A percentile compares a stretch with the other conserved stretches of the same genome.
Conservation (phyloP, 192 early-diverging fungal species). For the Lunasporangiospora selenospora region DNA sequence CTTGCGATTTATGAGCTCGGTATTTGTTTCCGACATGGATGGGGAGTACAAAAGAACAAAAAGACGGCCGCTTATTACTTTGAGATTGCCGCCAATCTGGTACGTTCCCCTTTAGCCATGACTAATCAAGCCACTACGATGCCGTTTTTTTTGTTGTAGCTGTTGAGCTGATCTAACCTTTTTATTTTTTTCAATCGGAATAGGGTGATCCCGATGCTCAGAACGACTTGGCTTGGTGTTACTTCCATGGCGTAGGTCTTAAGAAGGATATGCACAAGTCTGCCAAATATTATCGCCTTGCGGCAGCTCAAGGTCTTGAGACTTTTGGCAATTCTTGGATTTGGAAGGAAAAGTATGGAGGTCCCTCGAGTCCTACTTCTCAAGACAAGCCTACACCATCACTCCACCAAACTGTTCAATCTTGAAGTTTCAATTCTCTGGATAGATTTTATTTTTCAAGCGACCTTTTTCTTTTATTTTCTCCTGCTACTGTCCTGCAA, state of each 20-base stretch:
- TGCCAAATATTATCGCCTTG: constrained; percentile 79
- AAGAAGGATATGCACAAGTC: constrained; percentile 76
- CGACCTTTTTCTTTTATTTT: too few species aligned
- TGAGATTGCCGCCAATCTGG: constrained; percentile 78
- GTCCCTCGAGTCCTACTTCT: constrained; percentile 28
- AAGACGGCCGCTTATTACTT: constrained; percentile 80
- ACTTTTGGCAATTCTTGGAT: constrained; percentile 86
- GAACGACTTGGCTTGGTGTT: constrained; percentile 76
- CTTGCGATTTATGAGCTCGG: constrained; percentile 84
- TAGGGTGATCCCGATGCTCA: constrained; percentile 83
- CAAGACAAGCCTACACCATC: too few species aligned
- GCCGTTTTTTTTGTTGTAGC: too few species aligned
- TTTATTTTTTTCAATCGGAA: background rate
- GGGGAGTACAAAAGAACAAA: constrained; percentile 78
- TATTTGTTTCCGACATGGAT: constrained; percentile 80
- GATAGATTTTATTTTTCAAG: too few species aligned
- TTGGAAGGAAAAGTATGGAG: constrained; percentile 79
- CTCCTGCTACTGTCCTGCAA: too few species aligned
- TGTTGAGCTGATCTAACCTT: too few species aligned
- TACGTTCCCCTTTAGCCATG: constrained; percentile 9
- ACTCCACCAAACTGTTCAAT: too few species aligned
- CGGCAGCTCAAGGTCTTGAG: constrained; percentile 68
- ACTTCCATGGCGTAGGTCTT: constrained; percentile 76
- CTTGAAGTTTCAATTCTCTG: too few species aligned
- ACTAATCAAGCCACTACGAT: too few species aligned